Evolutionary conservation across 805 yeast species (phyloP).

Genomic region (Groenewaldozyma salmanticensis): DNA sequence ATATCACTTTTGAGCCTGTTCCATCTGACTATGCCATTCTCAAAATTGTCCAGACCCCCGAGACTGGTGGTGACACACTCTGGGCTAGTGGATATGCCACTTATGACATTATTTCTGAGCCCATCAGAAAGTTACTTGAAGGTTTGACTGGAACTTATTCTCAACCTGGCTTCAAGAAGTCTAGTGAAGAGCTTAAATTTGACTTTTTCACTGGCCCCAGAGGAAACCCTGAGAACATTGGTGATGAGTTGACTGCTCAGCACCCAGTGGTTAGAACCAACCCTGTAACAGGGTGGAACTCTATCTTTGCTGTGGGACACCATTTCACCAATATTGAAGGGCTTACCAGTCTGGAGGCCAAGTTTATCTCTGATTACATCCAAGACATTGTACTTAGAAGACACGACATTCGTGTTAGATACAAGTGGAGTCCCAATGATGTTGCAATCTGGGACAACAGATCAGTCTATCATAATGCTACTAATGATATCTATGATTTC

Average conservation of each 20-base stretch:
- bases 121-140: conserved; percentile 37
- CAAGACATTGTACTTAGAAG: conserved; percentile 31
- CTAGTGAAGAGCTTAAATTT: conserved; percentile 6
- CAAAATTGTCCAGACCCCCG: conserved; percentile 50
- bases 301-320: conserved; percentile 43
- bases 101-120: conserved; percentile 42
- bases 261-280: conserved; percentile 59
- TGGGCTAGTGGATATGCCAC: conserved; percentile 48
- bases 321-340: conserved; percentile 45
- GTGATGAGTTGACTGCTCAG: conserved; percentile 18
- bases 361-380: conserved; percentile 37
- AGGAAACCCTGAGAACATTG: conserved; percentile 21
- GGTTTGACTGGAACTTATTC: conserved; percentile 50
- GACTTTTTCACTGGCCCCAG: conserved; percentile 18
- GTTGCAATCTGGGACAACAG: conserved; percentile 57
- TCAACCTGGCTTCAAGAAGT: conserved; percentile 2
- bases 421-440: conserved; percentile 43
- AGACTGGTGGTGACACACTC: conserved; percentile 46
- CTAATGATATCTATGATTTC: conserved; percentile 35
- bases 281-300: conserved; percentile 58
- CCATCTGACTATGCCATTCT: conserved; percentile 67
- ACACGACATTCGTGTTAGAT: conserved; percentile 40
- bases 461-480: conserved; percentile 52
- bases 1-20: conserved; percentile 64
- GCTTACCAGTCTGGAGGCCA: conserved; percentile 41